A percentile compares a stretch with the other conserved stretches of the same genome.
These are phyloP conservation scores for Naumovozyma baii DNA, from an alignment of 805 yeast genomes.

Conservation along the genomic window DNA sequence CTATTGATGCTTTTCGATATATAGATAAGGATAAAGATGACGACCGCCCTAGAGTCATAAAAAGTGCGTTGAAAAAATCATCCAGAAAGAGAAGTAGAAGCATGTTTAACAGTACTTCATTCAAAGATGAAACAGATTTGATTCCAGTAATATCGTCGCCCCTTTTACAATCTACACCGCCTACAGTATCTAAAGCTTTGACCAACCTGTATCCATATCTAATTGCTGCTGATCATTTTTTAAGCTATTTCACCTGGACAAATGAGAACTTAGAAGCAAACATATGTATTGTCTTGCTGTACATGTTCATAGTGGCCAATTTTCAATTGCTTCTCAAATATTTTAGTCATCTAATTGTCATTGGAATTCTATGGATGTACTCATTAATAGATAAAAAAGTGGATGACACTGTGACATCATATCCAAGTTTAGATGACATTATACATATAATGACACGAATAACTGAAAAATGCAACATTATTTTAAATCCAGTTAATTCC, in stretches of 20 bases:
- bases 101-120: conserved; percentile 4
- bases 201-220: conserved; percentile 78
- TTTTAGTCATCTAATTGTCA: conserved; percentile 70
- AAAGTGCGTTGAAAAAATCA: conserved; percentile 20
- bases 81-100: conserved; percentile 1
- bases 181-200: conserved; percentile 75
- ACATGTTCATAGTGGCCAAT: conserved; percentile 55
- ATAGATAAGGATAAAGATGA: too few species aligned
- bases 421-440: conserved; percentile 82
- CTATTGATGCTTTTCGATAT: too few species aligned
- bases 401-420: conserved; percentile 47
- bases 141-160: conserved; percentile 52
- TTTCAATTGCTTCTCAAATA: conserved; percentile 71
- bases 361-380: conserved; percentile 49
- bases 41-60: too few species aligned
- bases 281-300: conserved; percentile 33
- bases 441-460: conserved; percentile 68
- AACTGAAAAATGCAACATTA: conserved; percentile 62
- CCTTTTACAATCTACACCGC: conserved; percentile 78
- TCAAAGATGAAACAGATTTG: conserved; percentile 1
- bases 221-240: conserved; percentile 54
- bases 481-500: conserved; percentile 67
- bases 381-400: conserved; percentile 49
- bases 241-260: conserved; percentile 84
- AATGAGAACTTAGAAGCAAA: conserved; percentile 68